These are phyloP conservation scores for Nicotiana tomentosiformis DNA, from an alignment of 257 asterid species.

Conservation along the genomic window DNA sequence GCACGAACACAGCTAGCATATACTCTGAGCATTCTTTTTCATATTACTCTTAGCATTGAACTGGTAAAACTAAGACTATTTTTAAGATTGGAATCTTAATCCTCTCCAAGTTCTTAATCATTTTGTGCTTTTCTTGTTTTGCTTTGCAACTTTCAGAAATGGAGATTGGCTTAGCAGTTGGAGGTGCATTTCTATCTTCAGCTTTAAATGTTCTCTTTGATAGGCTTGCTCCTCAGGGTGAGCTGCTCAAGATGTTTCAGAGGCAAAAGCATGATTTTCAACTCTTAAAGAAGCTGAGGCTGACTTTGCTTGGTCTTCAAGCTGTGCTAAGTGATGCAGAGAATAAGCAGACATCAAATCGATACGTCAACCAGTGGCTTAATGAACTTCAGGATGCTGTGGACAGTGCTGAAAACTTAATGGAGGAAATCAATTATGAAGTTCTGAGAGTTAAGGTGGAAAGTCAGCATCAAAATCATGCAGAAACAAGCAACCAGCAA, in stretches of 20 bases:
- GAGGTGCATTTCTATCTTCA: conserved; percentile 10
- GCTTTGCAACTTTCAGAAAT: too few relatives aligned
- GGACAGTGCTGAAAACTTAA: not conserved
- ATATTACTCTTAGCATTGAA: too few relatives aligned
- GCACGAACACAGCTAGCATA: too few relatives aligned
- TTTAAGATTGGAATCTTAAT: too few relatives aligned
- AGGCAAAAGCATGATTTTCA: not conserved
- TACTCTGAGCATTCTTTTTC: too few relatives aligned
- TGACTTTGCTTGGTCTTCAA: not conserved
- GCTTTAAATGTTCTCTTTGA: conserved; percentile 1
- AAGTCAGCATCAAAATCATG: not conserved
- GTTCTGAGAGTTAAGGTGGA: not conserved
- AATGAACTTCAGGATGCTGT: not conserved
- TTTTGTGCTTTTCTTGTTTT: too few relatives aligned
- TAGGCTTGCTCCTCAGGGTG: not conserved
- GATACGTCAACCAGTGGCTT: not conserved
- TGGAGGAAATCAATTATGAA: not conserved
- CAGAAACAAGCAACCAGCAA: not conserved
- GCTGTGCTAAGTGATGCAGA: not conserved
- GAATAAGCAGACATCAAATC: not conserved
- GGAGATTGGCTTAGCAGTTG: not conserved
- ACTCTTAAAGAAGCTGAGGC: not conserved
- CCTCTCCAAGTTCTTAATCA: too few relatives aligned
- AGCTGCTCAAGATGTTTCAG: not conserved
- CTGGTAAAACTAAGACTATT: too few relatives aligned